Percentiles rank a stretch among this genome's conserved stretches.
These are phyloP conservation scores for Raffaelea albimanens DNA, from an alignment of 2,329 filamentous ascomycete species.

Conservation along the genomic window DNA sequence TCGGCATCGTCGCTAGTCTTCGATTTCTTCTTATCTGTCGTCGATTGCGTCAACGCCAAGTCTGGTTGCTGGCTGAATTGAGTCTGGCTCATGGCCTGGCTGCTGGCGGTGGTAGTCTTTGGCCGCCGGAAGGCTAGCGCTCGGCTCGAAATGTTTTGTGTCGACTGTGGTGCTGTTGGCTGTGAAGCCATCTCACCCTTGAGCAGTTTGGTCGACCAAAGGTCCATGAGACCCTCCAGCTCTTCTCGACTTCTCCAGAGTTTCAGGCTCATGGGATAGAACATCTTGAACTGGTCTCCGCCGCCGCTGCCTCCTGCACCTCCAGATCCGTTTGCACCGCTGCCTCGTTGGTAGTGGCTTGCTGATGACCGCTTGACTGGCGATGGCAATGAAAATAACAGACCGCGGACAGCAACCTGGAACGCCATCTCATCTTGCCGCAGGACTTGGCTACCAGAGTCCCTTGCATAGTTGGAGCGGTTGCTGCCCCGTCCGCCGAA, in stretches of 20 bases:
- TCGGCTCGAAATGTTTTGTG: slow-evolving; percentile 31
- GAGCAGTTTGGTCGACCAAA: slow-evolving; percentile 55
- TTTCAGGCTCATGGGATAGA: slow-evolving; percentile 77
- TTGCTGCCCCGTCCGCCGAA: slow-evolving; percentile 45
- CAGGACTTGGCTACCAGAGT: slow-evolving; percentile 61
- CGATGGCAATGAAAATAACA: slow-evolving; percentile 74
- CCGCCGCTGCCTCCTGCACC: slow-evolving; percentile 28
- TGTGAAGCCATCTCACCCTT: slow-evolving; percentile 46
- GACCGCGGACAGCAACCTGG: slow-evolving; percentile 76
- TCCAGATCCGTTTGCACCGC: slow-evolving; percentile 12
- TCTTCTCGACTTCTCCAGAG: slow-evolving; percentile 81
- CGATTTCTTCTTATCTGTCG: background rate
- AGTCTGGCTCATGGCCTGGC: background rate
- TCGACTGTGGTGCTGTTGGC: slow-evolving; percentile 15
- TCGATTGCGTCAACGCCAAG: background rate
- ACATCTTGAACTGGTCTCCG: slow-evolving; percentile 74
- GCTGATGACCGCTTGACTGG: slow-evolving; percentile 68
- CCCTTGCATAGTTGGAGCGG: slow-evolving; percentile 32
- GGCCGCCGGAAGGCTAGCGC: slow-evolving; percentile 40
- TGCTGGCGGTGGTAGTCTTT: slow-evolving; percentile 15
- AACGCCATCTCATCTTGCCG: slow-evolving; percentile 93
- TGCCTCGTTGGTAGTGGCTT: slow-evolving; percentile 25
- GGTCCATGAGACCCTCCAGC: slow-evolving; percentile 61
- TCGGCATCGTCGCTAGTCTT: slow-evolving; percentile 10
- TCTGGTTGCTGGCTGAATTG: background rate